A percentile compares a stretch with the other conserved stretches of the same genome.
Conservation (phyloP, 164 flowering plant species). For the Taxillus chinensis region DNA sequence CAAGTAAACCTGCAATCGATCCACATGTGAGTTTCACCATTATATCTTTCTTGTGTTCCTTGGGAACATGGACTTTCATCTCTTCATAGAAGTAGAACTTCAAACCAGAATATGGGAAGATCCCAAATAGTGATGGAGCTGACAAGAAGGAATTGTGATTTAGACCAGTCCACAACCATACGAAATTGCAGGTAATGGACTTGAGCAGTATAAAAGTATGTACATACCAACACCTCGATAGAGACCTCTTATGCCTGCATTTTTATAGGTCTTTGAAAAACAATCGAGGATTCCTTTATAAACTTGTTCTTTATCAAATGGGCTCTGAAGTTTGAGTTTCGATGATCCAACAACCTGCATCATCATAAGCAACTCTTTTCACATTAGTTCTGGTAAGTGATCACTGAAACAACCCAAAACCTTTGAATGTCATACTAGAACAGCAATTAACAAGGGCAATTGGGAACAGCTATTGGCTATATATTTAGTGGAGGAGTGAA, state of each 20-base stretch:
- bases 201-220: neutral
- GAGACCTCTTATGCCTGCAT: slow-evolving; percentile 70
- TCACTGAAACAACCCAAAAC: too few species aligned
- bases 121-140: slow-evolving; percentile 98
- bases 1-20: slow-evolving; percentile 84
- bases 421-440: too few species aligned
- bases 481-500: neutral
- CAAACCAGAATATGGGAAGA: slow-evolving; percentile 93
- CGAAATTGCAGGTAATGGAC: neutral
- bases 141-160: slow-evolving; percentile 14
- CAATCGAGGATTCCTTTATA: slow-evolving; percentile 84
- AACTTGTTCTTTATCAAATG: slow-evolving; percentile 28
- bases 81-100: slow-evolving; percentile 95
- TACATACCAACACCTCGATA: slow-evolving; percentile 87
- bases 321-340: slow-evolving; percentile 28
- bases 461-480: neutral
- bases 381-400: neutral
- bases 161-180: slow-evolving; percentile 4
- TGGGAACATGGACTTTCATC: slow-evolving; percentile 83
- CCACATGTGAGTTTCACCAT: slow-evolving; percentile 80
- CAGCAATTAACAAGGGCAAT: neutral
- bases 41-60: slow-evolving; percentile 59
- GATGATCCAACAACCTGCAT: slow-evolving; percentile 61
- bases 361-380: neutral
- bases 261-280: slow-evolving; percentile 60